Evolutionary conservation across 2,329 filamentous ascomycete species (phyloP), one percentile per base, ranked within the genome.

Genomic region (Aspergillus versicolor): DNA sequence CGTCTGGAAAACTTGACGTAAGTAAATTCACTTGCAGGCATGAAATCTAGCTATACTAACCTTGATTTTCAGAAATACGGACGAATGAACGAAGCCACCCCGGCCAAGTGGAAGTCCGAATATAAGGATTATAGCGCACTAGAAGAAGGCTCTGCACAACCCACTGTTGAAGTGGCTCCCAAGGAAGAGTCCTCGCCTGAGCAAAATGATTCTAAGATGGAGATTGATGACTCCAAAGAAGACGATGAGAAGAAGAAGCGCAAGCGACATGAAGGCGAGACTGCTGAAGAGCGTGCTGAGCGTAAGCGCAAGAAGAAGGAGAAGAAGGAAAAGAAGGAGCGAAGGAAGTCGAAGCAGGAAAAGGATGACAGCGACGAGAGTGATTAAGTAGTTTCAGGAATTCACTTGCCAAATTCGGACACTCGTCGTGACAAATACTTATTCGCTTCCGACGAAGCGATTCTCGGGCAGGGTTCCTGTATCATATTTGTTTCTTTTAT

Each of bases 1-100:
- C 92, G 52, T 90, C 91, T 66, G 94, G 94, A 77, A 96, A 97
- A 81, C 88, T 99, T 59, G 94, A 99, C 82, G 82, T 85, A 73
- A 73, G 82, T 74, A 12, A 38, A 38, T 24, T n/a, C 2, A 47
- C 13, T 41, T 5, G 13, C 12, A 21, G 8, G 30, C 17, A 27
- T 27, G 17, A 9, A 37, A 13, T 5, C 27, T 34, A 8, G 17
- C 15, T 27, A 4, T 47, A 55, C 73, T 81, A 72, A 81, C 62
- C 11, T 48, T 42, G 41, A 30, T 12, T 12, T 32, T 11, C 59
- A 84, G 82, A 99, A 99, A 88, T 97, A 87, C 69, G 94, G 94
- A 65, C 88, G 92, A 58, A 78, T 90, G 68, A 99, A 97, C 77
- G 93, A 97, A 75, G 86, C 88, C 63, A 99, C 94, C 5, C 94